Conservation (phyloP, 306 rosid species). For the Rosa multiflora region DNA sequence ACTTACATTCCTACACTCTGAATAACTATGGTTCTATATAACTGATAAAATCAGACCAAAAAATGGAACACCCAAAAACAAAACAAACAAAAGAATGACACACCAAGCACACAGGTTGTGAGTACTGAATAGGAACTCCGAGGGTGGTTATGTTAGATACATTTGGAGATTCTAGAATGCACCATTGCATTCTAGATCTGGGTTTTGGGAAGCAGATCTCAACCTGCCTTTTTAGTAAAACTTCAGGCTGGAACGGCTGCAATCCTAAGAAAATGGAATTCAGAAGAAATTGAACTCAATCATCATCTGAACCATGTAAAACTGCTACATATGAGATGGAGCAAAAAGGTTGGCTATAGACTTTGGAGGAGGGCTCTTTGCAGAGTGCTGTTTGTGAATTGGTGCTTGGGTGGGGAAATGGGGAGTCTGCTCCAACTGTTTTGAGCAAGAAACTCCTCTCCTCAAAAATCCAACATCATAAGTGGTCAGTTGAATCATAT, state of each 20-base stretch:
- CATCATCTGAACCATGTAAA: slow-evolving; percentile 25
- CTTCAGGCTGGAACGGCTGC: slow-evolving; percentile 71
- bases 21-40: slow-evolving; percentile 75
- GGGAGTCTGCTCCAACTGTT: slow-evolving; percentile 91
- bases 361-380: slow-evolving; percentile 95
- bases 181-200: slow-evolving; percentile 59
- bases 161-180: slow-evolving; percentile 60
- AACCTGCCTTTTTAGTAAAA: slow-evolving; percentile 68
- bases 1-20: slow-evolving; percentile 82
- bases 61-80: slow-evolving; percentile 65
- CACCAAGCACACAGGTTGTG: slow-evolving; percentile 57
- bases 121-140: slow-evolving; percentile 30
- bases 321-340: slow-evolving; percentile 32
- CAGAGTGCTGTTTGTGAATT: slow-evolving; percentile 83
- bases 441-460: slow-evolving; percentile 94
- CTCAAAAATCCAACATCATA: slow-evolving; percentile 47
- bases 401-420: slow-evolving; percentile 52
- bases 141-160: slow-evolving; percentile 46
- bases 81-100: slow-evolving; percentile 59
- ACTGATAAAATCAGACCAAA: slow-evolving; percentile 56
- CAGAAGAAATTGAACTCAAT: slow-evolving; percentile 38
- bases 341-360: slow-evolving; percentile 47
- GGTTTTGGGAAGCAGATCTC: slow-evolving; percentile 44
- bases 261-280: slow-evolving; percentile 39
- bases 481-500: slow-evolving; percentile 28